Base-by-base conservation (phyloP, 2,329 filamentous ascomycete species). In the Cladophialophora carrionii region DNA sequence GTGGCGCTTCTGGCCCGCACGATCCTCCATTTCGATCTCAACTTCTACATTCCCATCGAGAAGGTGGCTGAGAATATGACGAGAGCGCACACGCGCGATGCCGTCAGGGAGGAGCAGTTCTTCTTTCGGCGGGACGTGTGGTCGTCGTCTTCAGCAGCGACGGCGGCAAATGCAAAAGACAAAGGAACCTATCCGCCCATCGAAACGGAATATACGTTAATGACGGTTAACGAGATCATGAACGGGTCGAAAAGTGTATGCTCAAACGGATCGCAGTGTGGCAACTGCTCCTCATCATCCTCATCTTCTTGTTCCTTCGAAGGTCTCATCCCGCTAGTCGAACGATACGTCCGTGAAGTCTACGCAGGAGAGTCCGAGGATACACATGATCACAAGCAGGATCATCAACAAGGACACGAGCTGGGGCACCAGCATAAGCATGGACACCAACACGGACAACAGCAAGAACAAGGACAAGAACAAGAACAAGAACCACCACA, bases 61-160 rank as follows among this genome's bases (percentile, higher is more conserved):
- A 87, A 86, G 69, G 93, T 96, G 0, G 91, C 92, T 31, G 92
- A 96, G 78, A 98, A 98, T 77, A 98, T 98, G 94, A 90, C 96
- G 77, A 96, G 90, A 3, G 94, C 95, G 0, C 95, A 98, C 77
- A 83, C 82, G 1, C 84, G 91, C 52, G 90, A 97, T 75, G 91
- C 92, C 1, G 90, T 97, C 0, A 82, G 91, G 9, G 85, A 88
- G n/a, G 82, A 90, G 71, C 91, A 88, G 72, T 98, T 98, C 79
- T 91, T 89, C 79, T 98, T 98, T 84, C 87, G 94, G 73, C 95
- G 92, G 76, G 89, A 96, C 71, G 88, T 90, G 37, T 43, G 17
- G 37, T 43, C 37, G 37, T 43, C 37, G 17, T 43, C 37, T n/a
- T 8, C 37, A 2, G 17, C 17, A 3, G 17, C 14, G 1, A 14